phyloP scores from a whole-genome alignment of 2,329 filamentous ascomycete genomes.

The Beauveria sp. region DNA sequence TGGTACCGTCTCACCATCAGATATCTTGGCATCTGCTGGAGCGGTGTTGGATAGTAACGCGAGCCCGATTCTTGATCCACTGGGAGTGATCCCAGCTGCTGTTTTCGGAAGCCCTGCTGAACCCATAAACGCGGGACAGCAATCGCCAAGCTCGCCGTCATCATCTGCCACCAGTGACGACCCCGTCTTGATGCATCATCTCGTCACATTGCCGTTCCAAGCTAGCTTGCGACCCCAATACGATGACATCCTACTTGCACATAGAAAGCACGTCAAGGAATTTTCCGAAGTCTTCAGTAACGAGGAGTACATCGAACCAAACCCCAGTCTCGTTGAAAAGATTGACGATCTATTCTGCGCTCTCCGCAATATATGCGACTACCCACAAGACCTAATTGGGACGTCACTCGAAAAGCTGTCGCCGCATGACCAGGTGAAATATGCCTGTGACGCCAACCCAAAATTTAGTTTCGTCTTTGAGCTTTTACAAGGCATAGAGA shows the following conservation, averaged over 20 bases:
- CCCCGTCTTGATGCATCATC: slow-evolving; percentile 28
- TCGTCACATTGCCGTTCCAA: slow-evolving; percentile 50
- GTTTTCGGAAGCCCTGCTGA: slow-evolving; percentile 7
- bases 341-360: slow-evolving; percentile 44
- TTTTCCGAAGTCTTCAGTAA: slow-evolving; percentile 37
- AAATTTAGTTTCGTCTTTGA: slow-evolving; percentile 55
- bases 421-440: slow-evolving; percentile 38
- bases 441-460: slow-evolving; percentile 47
- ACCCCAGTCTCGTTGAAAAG: slow-evolving; percentile 30
- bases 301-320: slow-evolving; percentile 31
- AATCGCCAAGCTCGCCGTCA: not conserved
- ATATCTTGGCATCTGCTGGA: slow-evolving; percentile 9
- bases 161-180: slow-evolving; percentile 13
- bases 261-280: slow-evolving; percentile 34
- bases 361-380: slow-evolving; percentile 49
- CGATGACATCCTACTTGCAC: slow-evolving; percentile 37
- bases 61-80: not conserved
- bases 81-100: not conserved
- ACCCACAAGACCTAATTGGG: slow-evolving; percentile 44
- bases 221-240: slow-evolving; percentile 46
- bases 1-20: slow-evolving; percentile 11
- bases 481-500: slow-evolving; percentile 38
- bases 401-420: slow-evolving; percentile 31
- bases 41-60: not conserved
- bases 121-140: slow-evolving; percentile 5